Evolutionary conservation across 1,284 basidiomycete species (phyloP).

Genomic region (Ceratobasidium sp.): DNA sequence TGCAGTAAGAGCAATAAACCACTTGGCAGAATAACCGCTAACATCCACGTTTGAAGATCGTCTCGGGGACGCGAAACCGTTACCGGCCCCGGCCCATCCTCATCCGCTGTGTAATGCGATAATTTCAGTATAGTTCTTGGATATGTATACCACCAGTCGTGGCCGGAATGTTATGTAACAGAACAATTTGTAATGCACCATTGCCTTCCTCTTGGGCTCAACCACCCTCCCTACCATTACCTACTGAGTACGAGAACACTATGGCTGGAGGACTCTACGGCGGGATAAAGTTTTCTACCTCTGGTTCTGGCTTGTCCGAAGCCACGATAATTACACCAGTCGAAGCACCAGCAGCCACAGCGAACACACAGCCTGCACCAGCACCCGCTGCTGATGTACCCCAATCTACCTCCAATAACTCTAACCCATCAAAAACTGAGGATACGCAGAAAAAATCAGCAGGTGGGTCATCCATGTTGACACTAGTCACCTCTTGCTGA

Average conservation of each 20-base stretch:
- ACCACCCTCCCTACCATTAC: not conserved
- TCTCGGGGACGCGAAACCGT: not conserved
- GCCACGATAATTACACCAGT: constrained; percentile 49
- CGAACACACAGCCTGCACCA: constrained; percentile 13
- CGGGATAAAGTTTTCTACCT: constrained; percentile 81
- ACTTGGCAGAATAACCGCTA: not conserved
- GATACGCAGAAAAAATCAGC: constrained; percentile 40
- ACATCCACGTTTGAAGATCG: not conserved
- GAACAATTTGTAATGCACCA: not conserved
- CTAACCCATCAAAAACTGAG: constrained; percentile 62
- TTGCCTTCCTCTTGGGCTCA: not conserved
- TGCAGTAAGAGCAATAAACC: constrained; percentile 13
- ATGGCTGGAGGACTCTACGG: constrained; percentile 83
- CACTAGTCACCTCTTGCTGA: constrained; percentile 66
- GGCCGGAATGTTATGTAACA: not conserved
- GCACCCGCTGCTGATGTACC: constrained; percentile 45
- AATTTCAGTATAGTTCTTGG: not conserved
- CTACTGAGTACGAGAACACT: not conserved
- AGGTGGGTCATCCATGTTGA: constrained; percentile 1
- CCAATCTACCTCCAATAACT: constrained; percentile 63
- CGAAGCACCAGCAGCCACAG: constrained; percentile 22
- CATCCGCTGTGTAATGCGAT: not conserved
- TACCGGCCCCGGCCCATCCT: not conserved
- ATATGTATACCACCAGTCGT: not conserved
- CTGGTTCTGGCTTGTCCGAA: constrained; percentile 57